A percentile compares a stretch with the other conserved stretches of the same genome.
These are phyloP conservation scores for Eremothecium gossypii DNA, from an alignment of 1,139 yeast species.

Conservation along the genomic window DNA sequence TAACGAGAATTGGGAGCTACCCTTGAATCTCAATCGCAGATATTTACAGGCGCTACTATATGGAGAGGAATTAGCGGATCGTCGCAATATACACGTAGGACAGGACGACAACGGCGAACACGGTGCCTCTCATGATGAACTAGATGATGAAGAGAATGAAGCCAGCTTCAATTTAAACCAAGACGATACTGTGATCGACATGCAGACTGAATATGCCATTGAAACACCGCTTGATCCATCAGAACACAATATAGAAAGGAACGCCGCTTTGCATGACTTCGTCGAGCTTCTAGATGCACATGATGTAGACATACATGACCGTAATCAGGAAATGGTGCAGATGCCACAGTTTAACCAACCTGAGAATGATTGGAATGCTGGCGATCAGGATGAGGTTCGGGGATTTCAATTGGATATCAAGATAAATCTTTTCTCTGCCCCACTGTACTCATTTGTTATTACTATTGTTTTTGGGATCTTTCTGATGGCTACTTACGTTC, in stretches of 20 bases:
- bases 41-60: no score
- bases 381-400: neutral
- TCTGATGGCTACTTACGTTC: conserved; percentile 40
- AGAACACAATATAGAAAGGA: conserved; percentile 1
- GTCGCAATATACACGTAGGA: no score
- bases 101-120: no score
- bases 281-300: no score
- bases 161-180: conserved; percentile 5
- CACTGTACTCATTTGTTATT: conserved; percentile 29
- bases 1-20: neutral
- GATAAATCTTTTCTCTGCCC: neutral
- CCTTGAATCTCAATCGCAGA: no score
- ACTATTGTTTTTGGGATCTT: conserved; percentile 38
- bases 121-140: neutral
- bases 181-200: conserved; percentile 4
- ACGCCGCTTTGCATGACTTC: neutral
- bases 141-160: conserved; percentile 5
- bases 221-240: neutral
- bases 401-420: neutral
- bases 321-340: no score
- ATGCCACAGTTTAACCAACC: no score
- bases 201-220: conserved; percentile 5
- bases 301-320: no score
- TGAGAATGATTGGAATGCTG: no score
- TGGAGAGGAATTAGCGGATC: no score